Conservation (phyloP, 305 asterid genomes). For the Stenogyne calaminthoides region DNA sequence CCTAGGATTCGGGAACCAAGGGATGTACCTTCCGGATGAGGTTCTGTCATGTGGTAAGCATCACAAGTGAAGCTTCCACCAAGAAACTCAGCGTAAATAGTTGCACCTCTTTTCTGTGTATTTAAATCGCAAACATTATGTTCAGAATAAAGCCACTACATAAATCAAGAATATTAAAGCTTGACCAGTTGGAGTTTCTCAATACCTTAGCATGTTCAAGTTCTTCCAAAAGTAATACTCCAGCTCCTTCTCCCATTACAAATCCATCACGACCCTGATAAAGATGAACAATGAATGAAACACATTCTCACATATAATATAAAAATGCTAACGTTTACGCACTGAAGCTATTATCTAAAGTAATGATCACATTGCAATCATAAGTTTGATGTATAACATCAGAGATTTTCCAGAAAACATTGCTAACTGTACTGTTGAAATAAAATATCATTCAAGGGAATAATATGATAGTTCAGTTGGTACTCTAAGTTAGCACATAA, state of each 20-base stretch:
- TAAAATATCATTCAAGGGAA: background rate
- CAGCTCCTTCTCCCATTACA: slow-evolving; percentile 98
- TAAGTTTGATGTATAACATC: background rate
- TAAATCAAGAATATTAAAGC: background rate
- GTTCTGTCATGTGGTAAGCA: slow-evolving; percentile 96
- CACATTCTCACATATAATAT: background rate
- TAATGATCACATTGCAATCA: slow-evolving; percentile 17
- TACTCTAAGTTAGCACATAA: slow-evolving; percentile 18
- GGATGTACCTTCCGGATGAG: slow-evolving; percentile 84
- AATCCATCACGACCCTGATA: slow-evolving; percentile 89
- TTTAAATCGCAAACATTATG: slow-evolving; percentile 26
- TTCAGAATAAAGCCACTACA: slow-evolving; percentile 20
- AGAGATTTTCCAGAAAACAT: background rate
- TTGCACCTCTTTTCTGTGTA: slow-evolving; percentile 85
- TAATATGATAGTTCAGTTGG: background rate
- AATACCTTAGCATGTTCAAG: slow-evolving; percentile 91
- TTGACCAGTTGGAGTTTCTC: slow-evolving; percentile 22
- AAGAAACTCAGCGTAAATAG: slow-evolving; percentile 86
- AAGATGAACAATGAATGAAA: slow-evolving; percentile 22
- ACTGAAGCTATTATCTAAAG: slow-evolving; percentile 20
- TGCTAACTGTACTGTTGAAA: background rate
- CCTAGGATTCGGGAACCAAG: slow-evolving; percentile 24
- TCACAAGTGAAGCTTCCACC: slow-evolving; percentile 98
- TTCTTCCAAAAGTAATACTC: slow-evolving; percentile 88
- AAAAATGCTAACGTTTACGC: slow-evolving; percentile 5